Evolutionary conservation across 2,329 filamentous ascomycete genomes (phyloP), one percentile per base, ranked within the genome.

Genomic region (Fusarium sp.): DNA sequence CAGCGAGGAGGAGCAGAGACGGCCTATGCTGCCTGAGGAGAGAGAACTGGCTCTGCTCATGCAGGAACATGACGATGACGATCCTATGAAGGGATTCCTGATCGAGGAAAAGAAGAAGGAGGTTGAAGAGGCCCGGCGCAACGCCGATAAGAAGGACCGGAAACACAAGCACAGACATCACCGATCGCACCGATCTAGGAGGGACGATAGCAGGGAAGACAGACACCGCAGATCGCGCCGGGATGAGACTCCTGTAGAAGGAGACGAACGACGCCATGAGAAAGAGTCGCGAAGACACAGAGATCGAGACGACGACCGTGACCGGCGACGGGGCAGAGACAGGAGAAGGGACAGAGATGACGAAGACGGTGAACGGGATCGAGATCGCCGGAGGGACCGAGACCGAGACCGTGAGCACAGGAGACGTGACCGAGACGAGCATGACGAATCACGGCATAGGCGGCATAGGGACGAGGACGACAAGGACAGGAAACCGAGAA

Each of bases 81-180:
- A 99, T 82, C 97, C 97, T 0, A 99, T 99, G 97, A 98, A 98
- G 84, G 91, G 91, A 41, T 98, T 94, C 78, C 81, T 98, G 73
- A 91, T 98, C 61, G 90, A 96, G 73, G 93, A 97, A 84, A 98
- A 98, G 88, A 95, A 94, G 83, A 94, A 95, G 81, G 94, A 98
- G 81, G 90, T 98, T 14, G 91, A 93, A 64, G 89, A 90, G 68
- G 95, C 94, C 4, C 83, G 76, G 86, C 87, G 88, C 83, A 79
- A 84, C 80, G 76, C 86, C 67, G 85, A 88, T 16, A 88, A 85
- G 77, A 87, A 84, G 74, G 84, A 86, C 68, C 82, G 83, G 64
- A 88, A 83, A 78, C 86, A 85, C 72, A 84, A 79, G 81, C 89
- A 87, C 66, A 84, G 83, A 59, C 84, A 86, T 68, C 87, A 87